A percentile compares a stretch with the other conserved stretches of the same genome.
Conservation (phyloP, 1,139 yeast species). For the Pichia sp. region DNA sequence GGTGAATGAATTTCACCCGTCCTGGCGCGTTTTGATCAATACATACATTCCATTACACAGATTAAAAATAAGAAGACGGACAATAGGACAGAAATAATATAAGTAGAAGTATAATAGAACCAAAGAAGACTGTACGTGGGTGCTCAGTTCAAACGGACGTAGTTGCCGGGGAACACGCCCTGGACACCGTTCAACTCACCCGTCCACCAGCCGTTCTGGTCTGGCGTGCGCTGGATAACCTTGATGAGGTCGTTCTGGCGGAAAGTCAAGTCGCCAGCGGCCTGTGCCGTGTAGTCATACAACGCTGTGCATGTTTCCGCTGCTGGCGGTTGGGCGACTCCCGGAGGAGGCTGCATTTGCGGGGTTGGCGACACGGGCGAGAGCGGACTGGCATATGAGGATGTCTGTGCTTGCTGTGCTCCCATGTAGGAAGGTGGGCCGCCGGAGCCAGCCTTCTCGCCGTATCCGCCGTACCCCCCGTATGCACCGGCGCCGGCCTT, state of each 20-base stretch:
- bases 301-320: constrained; percentile 66
- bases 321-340: constrained; percentile 29
- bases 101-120: not conserved
- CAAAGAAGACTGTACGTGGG: not conserved
- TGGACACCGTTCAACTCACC: constrained; percentile 81
- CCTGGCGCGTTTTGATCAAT: not conserved
- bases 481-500: constrained; percentile 17
- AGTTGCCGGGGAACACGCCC: constrained; percentile 95
- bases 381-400: not conserved
- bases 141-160: constrained; percentile 61
- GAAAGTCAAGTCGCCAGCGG: constrained; percentile 84
- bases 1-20: not conserved
- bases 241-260: constrained; percentile 86
- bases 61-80: not conserved
- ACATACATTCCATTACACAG: not conserved
- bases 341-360: constrained; percentile 23
- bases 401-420: not conserved
- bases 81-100: not conserved
- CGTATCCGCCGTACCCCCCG: constrained; percentile 2
- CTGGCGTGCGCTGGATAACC: constrained; percentile 74
- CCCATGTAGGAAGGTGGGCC: constrained; percentile 6
- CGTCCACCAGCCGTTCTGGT: constrained; percentile 97
- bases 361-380: constrained; percentile 12
- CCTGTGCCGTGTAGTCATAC: constrained; percentile 77
- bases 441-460: not conserved